phyloP scores from a whole-genome alignment of 75 land plant genomes.

The Pinus taeda region DNA sequence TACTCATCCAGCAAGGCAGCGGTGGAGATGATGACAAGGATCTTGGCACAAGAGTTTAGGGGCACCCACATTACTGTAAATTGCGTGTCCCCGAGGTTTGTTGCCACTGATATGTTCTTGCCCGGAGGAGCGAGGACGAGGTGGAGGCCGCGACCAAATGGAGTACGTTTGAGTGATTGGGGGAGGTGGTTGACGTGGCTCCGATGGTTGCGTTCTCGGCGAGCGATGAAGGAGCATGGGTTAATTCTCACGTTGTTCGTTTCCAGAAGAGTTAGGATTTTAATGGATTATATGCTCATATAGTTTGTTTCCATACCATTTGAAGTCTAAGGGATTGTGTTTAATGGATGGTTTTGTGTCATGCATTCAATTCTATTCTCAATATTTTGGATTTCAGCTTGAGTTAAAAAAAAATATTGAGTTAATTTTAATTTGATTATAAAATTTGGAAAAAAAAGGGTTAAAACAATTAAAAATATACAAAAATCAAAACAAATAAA shows the following conservation, averaged over 20 bases:
- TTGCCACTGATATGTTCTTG: slow-evolving; percentile 65
- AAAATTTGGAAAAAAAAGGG: too few species aligned
- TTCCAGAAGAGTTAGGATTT: too few species aligned
- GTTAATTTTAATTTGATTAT: too few species aligned
- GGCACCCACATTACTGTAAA: slow-evolving; percentile 60
- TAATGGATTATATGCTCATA: too few species aligned
- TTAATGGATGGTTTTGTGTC: too few species aligned
- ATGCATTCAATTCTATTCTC: too few species aligned
- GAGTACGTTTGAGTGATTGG: slow-evolving; percentile 47
- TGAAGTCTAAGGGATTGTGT: too few species aligned
- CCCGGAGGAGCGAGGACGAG: slow-evolving; percentile 49
- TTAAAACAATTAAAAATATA: too few species aligned
- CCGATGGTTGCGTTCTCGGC: slow-evolving; percentile 36
- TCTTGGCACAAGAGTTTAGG: slow-evolving; percentile 44
- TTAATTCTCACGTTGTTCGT: slow-evolving; percentile 47
- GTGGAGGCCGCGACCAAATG: slow-evolving; percentile 29
- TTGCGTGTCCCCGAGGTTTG: slow-evolving; percentile 74
- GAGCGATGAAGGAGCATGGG: slow-evolving; percentile 44
- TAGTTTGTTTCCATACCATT: too few species aligned
- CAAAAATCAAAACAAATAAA: too few species aligned
- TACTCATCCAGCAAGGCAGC: slow-evolving; percentile 47
- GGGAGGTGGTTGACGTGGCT: slow-evolving; percentile 50
- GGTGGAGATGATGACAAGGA: slow-evolving; percentile 43
- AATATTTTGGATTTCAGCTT: too few species aligned
- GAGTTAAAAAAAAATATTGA: too few species aligned